Evolutionary conservation across 352 stramenopile genomes (phyloP), one percentile per base, ranked within the genome.

Genomic region (Pilasporangium apinafurcum): DNA sequence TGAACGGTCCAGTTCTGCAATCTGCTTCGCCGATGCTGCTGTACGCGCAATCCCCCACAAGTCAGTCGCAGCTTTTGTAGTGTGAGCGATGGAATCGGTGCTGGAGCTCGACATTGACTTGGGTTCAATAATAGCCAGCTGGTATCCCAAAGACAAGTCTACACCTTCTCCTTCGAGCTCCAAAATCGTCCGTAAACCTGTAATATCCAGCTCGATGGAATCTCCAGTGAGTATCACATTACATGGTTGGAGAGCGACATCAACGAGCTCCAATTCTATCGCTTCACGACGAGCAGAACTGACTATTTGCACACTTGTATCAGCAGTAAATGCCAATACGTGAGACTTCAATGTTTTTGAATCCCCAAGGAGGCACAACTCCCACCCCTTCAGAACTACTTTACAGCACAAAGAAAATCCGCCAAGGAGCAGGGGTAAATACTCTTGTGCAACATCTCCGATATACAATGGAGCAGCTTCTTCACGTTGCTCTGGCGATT

Each of bases 111-210:
- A 59, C 10, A 51, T 61, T 5, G 42, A 59, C 1, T 38, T 56
- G 8, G 49, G 42, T 9, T 85, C 62, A 8, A 69, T 66, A 30
- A 92, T 51, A 8, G 55, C 62, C 39, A 94, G 45, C 44, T 67
- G 65, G 51, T 94, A 94, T 7, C 70, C 70, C 25, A 94, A 51
- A 36, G 83, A 62, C 22, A 94, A 50, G 48, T 94, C 83, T 18
- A 92, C 78, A 9, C 83, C 83, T 66, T 92, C 83, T 38, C 83
- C 83, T 62, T 94, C 83, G 14, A 94, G 62, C 35, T 94, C 83
- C 48, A 94, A 33, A 34, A 94, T 90, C 30, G 65, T 89, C 18
- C 83, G 68, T 33, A 86, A 35, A 14, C 82, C 76, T 10, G 75
- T 48, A 9, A 92, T 70, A 8, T 89, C 74, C 9, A 95, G 62